Conservation (phyloP, 345 rosid genomes). For the Brassica nigra region DNA sequence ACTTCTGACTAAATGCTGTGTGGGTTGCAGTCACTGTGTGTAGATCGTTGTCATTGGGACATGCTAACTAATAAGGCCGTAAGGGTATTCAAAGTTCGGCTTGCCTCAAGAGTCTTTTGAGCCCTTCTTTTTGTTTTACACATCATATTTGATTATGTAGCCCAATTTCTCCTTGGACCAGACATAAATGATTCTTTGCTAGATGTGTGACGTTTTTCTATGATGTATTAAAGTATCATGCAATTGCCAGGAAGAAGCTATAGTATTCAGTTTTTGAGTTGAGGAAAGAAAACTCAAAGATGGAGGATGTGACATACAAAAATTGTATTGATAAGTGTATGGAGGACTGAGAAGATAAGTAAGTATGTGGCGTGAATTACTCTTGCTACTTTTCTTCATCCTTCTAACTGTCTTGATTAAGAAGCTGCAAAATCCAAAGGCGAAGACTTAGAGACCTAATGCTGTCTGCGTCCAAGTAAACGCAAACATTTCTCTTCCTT, state of each 20-base stretch:
- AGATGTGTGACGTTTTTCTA: not conserved
- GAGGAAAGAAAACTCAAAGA: not conserved
- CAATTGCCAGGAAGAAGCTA: not conserved
- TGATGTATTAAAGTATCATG: not conserved
- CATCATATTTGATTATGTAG: not conserved
- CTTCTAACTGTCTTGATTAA: not conserved
- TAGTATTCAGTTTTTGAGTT: not conserved
- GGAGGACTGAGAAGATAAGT: not conserved
- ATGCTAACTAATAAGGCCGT: not conserved
- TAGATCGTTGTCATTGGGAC: too few relatives aligned
- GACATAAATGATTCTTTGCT: not conserved
- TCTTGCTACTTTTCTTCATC: not conserved
- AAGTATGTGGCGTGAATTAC: not conserved
- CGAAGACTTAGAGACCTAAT: not conserved
- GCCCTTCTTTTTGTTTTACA: not conserved
- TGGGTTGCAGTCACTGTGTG: not conserved
- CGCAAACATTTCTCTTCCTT: not conserved
- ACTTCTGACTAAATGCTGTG: not conserved
- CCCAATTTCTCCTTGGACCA: not conserved
- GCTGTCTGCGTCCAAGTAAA: not conserved
- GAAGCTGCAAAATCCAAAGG: not conserved
- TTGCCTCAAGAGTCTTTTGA: not conserved
- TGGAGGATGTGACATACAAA: not conserved
- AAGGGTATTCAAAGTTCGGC: not conserved
- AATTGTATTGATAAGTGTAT: not conserved